Evolutionary conservation across 257 asterid species (phyloP).

Genomic region (Solanum sejunctum): DNA sequence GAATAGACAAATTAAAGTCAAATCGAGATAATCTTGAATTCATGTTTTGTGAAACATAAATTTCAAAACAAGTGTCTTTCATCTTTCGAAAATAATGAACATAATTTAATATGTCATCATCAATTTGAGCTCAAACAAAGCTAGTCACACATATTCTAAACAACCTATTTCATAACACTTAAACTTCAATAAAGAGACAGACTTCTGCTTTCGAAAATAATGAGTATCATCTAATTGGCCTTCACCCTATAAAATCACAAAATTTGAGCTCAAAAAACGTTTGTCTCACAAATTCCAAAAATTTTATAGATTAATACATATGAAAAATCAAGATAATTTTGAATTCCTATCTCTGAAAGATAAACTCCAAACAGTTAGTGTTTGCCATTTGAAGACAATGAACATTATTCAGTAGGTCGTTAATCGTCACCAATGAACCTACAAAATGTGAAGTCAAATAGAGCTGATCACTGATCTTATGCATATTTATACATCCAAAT

Average conservation of each 20-base stretch:
- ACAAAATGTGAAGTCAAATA: neutral
- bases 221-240: neutral
- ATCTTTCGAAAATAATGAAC: neutral
- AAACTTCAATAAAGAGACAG: accelerated
- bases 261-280: neutral
- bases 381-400: neutral
- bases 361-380: accelerated
- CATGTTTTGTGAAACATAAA: neutral
- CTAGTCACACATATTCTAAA: neutral
- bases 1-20: neutral
- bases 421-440: accelerated
- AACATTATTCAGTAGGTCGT: accelerated
- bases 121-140: neutral
- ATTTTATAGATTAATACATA: neutral
- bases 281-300: neutral
- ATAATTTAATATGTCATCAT: neutral
- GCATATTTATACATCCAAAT: no score
- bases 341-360: neutral
- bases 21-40: neutral
- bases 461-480: no score
- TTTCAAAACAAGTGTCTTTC: neutral
- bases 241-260: neutral
- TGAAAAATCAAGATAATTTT: accelerated
- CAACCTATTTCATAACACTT: neutral
- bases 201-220: neutral